A percentile compares a stretch with the other conserved stretches of the same genome.
Evolutionary conservation across 768 basidiomycete species (phyloP).

Genomic region (Phaeotremella skinneri): DNA sequence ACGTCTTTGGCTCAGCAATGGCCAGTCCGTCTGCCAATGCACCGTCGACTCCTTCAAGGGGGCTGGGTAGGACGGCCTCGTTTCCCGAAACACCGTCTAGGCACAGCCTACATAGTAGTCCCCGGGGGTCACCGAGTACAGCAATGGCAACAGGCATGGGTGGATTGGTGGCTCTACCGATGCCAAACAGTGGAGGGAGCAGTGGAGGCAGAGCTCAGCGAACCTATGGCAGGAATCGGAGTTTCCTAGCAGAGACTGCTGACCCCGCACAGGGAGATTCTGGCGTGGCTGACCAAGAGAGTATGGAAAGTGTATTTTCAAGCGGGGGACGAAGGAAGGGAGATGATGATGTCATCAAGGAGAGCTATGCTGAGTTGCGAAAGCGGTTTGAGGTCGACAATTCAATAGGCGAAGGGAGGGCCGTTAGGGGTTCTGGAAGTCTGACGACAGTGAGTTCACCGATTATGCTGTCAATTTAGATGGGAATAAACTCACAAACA

Average conservation of each 20-base stretch:
- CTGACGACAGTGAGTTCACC: constrained; percentile 20
- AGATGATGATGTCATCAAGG: constrained; percentile 11
- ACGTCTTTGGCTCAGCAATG: background rate
- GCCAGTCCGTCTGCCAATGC: background rate
- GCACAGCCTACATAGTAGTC: background rate
- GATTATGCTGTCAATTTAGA: background rate
- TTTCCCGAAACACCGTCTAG: constrained; percentile 1
- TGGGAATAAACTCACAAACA: background rate
- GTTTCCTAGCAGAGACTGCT: background rate
- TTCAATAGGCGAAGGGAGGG: constrained; percentile 11
- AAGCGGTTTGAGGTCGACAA: constrained; percentile 44
- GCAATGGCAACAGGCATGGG: background rate
- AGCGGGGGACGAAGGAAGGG: background rate
- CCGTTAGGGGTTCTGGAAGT: constrained; percentile 15
- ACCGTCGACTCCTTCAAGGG: constrained; percentile 17
- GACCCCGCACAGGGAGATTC: background rate
- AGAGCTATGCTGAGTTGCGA: constrained; percentile 44
- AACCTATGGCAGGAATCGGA: constrained; percentile 1
- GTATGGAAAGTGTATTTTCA: background rate
- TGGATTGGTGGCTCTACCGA: no score
- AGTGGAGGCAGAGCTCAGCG: background rate
- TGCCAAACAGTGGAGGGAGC: background rate
- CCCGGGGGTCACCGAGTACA: background rate
- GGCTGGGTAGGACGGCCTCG: background rate
- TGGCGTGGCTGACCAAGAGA: background rate